Evolutionary conservation across 2,329 filamentous ascomycete species (phyloP), one percentile per base, ranked within the genome.

Genomic region (Colletotrichum orbiculare): DNA sequence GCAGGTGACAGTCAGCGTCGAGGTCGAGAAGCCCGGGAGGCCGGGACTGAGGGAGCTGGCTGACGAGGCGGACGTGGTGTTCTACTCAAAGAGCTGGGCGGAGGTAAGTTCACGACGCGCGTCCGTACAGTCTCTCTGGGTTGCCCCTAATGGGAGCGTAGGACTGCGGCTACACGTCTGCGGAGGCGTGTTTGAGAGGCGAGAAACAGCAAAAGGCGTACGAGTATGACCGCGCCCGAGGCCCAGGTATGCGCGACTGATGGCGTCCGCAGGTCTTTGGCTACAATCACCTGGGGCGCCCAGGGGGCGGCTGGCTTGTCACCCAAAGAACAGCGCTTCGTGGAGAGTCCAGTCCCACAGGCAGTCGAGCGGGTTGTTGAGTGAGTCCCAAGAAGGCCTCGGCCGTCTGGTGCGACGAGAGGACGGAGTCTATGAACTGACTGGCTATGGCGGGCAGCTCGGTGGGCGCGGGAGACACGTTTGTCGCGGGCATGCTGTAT

Each of bases 391-490:
- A 25, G 4, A 25, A 25, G 25, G 25, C 25, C 25, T 5, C 25
- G 25, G 25, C 25, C 25, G 25, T 25, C 25, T 4, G 25, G 25
- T 25, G 25, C 25, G 25, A 25, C 25, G 25, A 25, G 25, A 25
- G 4, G 25, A 5, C 25, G 25, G 25, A 25, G 25, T 4, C 25
- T 25, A 25, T 25, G 25, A 25, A 25, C 25, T 25, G 25, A 25
- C 25, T 25, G 25, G 25, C 25, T 25, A 5, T 25, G 25, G 25
- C 34, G 60, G 70, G 73, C 73, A 92, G 90, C 73, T 84, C 89
- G 6, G 85, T 93, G 66, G 91, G 91, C 59, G 91, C 91, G 47
- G 91, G 91, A 69, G 91, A 93, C 72, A 92, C 91, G 0, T 93
- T 93, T 71, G 86, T 91, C 68, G 91, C 90, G 39, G 90, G 89